Base-by-base conservation (phyloP, 1,284 basidiomycete species). In the Cryptococcus sp. region DNA sequence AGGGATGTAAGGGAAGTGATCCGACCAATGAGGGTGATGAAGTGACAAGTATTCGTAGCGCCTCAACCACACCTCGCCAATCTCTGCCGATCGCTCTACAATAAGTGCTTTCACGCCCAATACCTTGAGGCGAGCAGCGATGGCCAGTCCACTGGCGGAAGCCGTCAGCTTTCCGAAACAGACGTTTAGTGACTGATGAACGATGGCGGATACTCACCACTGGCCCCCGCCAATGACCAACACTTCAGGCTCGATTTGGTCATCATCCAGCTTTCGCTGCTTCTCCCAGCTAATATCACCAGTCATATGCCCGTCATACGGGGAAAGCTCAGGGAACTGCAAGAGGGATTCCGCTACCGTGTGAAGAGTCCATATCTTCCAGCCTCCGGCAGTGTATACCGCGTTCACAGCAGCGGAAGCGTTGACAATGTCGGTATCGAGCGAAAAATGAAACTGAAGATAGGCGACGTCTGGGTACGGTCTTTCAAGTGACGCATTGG, bases 1-100 rank as follows among this genome's bases (percentile, higher is more conserved):
- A 3, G 67, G 64, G 20, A 75, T 81, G 59, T 62, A 86, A 76
- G 82, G 80, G 46, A 85, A 50, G 61, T 72, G 67, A 54, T 72
- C 66, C 22, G 61, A 65, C 66, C 65, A 86, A 51, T 86, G 83
- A 19, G 85, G 82, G 66, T 85, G 83, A 65, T 88, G 85, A 45
- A 88, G 75, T 56, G 82, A 85, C 34, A 87, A 74, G 11, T 82
- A 81, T 57, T 85, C 81, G 67, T 87, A 86, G n/a, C 86, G 76
- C 8, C 52, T 54, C 55, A 83, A 68, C 76, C 79, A 80, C 52
- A 63, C 73, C 50, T 80, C 79, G 1, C 80, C 80, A 3, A 81
- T 56, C 1, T 69, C 66, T 5, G 65, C 23, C 34, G 72, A 74
- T 54, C 66, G 70, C 38, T 81, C 80, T 23, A 81, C 57, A 20